Evolutionary conservation across 371 early-diverging fungal genomes (phyloP).

Genomic region (Umbelopsis sp.): DNA sequence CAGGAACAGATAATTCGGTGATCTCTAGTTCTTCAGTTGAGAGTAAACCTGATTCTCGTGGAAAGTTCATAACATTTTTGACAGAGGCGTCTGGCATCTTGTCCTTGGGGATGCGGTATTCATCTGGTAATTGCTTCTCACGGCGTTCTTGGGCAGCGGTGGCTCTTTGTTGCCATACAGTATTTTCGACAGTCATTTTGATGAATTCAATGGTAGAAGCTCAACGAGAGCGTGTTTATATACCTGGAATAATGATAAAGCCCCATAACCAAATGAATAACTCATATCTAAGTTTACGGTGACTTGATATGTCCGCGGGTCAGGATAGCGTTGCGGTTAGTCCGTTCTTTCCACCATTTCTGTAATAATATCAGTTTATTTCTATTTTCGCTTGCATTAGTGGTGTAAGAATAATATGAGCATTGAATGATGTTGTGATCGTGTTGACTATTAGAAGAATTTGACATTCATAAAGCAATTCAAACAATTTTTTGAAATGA

Average conservation of each 20-base stretch:
- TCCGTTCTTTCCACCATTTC: no score
- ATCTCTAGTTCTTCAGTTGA: slow-evolving; percentile 1
- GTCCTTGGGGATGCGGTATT: slow-evolving; percentile 14
- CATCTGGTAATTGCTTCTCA: slow-evolving; percentile 6
- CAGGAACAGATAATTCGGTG: background rate
- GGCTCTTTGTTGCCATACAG: background rate
- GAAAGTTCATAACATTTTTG: slow-evolving; percentile 4
- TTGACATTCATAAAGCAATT: no score
- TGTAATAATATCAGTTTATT: no score
- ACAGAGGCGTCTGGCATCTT: slow-evolving; percentile 3
- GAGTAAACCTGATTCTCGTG: background rate
- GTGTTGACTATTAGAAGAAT: no score
- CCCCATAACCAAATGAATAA: no score
- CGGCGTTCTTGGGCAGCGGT: background rate
- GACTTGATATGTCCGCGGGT: background rate
- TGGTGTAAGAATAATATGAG: no score
- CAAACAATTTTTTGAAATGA: no score
- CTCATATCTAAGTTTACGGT: no score
- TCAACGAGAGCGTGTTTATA: background rate
- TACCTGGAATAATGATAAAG: no score
- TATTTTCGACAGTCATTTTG: background rate
- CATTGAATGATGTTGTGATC: no score
- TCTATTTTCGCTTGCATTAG: no score
- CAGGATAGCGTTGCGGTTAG: no score
- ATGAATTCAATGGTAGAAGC: background rate